phyloP scores from a whole-genome alignment of 495 filamentous ascomycete genomes.

The Elasticomyces elasticus region DNA sequence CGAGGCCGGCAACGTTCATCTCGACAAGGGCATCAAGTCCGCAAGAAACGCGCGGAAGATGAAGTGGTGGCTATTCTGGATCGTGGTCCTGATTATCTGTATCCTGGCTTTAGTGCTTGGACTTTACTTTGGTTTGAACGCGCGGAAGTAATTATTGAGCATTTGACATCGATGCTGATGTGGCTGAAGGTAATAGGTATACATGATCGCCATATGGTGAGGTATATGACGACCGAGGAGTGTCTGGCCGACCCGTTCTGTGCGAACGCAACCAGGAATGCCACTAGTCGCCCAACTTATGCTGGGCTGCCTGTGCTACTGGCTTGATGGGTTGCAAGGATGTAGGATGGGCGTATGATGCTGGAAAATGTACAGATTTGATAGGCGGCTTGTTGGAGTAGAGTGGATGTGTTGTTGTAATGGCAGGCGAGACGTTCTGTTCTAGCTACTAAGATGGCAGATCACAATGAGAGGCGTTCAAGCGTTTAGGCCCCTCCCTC shows the following conservation, averaged over 20 bases:
- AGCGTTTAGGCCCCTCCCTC: neutral
- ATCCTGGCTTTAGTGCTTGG: constrained; percentile 36
- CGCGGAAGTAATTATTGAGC: neutral
- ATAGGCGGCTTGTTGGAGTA: neutral
- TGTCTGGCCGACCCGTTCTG: neutral
- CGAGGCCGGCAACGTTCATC: constrained; percentile 48
- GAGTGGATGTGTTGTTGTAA: too few species aligned
- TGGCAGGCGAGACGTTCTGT: neutral
- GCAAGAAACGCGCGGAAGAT: constrained; percentile 49
- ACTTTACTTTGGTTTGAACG: constrained; percentile 31
- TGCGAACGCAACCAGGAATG: neutral
- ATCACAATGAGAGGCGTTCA: neutral
- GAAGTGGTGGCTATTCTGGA: constrained; percentile 61
- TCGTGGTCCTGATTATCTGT: constrained; percentile 41
- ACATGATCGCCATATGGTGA: neutral
- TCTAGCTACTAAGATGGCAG: neutral
- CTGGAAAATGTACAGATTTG: neutral
- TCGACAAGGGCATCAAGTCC: constrained; percentile 49
- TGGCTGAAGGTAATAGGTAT: neutral
- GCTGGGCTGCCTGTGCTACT: neutral
- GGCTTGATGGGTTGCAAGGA: neutral
- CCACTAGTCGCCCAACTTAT: neutral
- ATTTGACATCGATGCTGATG: neutral
- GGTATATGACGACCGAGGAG: neutral
- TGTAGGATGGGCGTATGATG: neutral